These are phyloP conservation scores for Alternaria burnsii DNA, from an alignment of 2,329 filamentous ascomycete species.

Conservation along the genomic window DNA sequence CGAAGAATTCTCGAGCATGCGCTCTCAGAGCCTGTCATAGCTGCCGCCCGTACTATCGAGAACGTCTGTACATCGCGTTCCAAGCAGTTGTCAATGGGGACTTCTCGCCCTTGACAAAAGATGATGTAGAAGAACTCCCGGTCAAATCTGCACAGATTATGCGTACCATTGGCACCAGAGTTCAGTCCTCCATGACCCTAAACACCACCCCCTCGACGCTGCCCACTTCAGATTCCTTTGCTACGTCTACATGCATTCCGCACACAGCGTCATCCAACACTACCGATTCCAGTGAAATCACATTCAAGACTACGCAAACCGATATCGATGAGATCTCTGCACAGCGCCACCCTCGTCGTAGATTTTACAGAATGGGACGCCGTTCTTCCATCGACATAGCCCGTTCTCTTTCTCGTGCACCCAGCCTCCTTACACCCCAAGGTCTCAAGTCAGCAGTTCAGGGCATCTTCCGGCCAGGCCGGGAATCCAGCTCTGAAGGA, in stretches of 20 bases:
- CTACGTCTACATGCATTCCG: constrained; percentile 20
- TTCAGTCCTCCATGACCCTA: neutral
- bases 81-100: constrained; percentile 53
- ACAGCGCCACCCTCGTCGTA: constrained; percentile 32
- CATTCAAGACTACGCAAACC: constrained; percentile 45
- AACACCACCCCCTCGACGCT: constrained; percentile 16
- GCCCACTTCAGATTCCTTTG: constrained; percentile 17
- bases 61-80: constrained; percentile 58
- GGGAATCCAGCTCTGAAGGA: constrained; percentile 43
- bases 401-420: constrained; percentile 25
- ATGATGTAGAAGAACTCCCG: constrained; percentile 45
- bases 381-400: constrained; percentile 33
- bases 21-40: constrained; percentile 57
- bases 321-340: constrained; percentile 36
- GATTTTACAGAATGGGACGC: constrained; percentile 43
- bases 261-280: constrained; percentile 25
- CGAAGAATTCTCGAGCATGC: constrained; percentile 42
- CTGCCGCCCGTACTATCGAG: constrained; percentile 61
- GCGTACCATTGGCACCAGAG: constrained; percentile 42
- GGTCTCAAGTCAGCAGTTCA: constrained; percentile 42
- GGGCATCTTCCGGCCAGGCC: constrained; percentile 36
- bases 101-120: constrained; percentile 42
- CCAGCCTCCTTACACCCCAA: constrained; percentile 30
- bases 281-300: constrained; percentile 34
- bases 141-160: constrained; percentile 48